Evolutionary conservation across 257 asterid species (phyloP).

Genomic region (Cordia subcordata): DNA sequence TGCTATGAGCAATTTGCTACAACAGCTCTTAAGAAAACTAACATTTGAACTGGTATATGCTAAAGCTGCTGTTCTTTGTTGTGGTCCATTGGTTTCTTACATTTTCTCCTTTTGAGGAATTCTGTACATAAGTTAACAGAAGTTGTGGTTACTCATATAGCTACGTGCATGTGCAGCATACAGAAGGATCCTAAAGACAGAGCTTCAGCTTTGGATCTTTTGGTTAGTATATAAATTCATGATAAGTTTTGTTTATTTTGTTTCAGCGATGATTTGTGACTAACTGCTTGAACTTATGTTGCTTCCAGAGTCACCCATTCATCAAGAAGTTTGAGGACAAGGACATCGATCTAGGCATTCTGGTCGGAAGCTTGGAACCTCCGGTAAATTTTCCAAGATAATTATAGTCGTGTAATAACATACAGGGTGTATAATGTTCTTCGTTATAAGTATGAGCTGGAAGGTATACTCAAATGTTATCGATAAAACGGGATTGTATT

Average conservation of each 20-base stretch:
- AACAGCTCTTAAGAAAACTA: too few relatives aligned
- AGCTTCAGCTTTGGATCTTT: slow-evolving; percentile 77
- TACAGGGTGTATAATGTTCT: not conserved
- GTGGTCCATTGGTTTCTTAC: too few relatives aligned
- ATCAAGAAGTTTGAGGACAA: slow-evolving; percentile 92
- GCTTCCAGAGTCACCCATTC: slow-evolving; percentile 75
- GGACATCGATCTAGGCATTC: slow-evolving; percentile 81
- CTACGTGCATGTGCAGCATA: slow-evolving; percentile 56
- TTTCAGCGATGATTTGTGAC: not conserved
- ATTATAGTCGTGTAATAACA: not conserved
- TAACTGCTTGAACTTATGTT: slow-evolving; percentile 8
- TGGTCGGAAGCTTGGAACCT: slow-evolving; percentile 79
- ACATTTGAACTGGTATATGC: too few relatives aligned
- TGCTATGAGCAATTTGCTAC: too few relatives aligned
- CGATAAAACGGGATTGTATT: not conserved
- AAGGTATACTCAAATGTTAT: not conserved
- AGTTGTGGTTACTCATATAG: not conserved
- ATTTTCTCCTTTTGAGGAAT: too few relatives aligned
- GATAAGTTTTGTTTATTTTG: not conserved
- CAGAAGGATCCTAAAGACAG: slow-evolving; percentile 86
- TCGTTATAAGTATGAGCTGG: not conserved
- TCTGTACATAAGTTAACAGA: not conserved
- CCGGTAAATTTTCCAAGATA: slow-evolving; percentile 71
- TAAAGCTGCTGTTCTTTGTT: too few relatives aligned
- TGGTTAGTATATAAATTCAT: slow-evolving; percentile 44